Conservation (phyloP, 495 filamentous ascomycete genomes). For the Aspergillus sparsus region DNA sequence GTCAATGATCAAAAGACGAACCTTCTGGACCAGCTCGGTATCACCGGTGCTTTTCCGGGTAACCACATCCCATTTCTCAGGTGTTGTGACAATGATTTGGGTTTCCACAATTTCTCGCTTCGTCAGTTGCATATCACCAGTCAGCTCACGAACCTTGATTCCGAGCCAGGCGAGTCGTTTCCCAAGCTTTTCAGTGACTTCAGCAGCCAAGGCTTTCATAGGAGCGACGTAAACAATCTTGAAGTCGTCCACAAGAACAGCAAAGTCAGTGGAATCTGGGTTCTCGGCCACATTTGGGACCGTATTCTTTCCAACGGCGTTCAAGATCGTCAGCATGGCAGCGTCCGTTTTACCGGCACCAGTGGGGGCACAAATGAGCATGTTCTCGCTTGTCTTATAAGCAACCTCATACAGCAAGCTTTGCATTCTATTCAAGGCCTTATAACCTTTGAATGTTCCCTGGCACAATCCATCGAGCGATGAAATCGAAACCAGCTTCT, state of each 20-base stretch:
- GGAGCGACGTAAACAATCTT: conserved; percentile 98
- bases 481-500: conserved; percentile 73
- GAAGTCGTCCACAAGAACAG: conserved; percentile 80
- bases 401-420: conserved; percentile 94
- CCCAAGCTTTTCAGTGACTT: conserved; percentile 94
- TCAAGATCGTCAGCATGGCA: conserved; percentile 93
- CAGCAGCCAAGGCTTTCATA: conserved; percentile 96
- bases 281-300: conserved; percentile 74
- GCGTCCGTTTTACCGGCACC: conserved; percentile 99
- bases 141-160: conserved; percentile 85
- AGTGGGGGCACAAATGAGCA: conserved; percentile 97
- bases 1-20: conserved; percentile 94
- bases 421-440: conserved; percentile 94
- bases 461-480: conserved; percentile 88
- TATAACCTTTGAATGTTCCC: conserved; percentile 93
- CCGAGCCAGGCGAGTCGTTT: conserved; percentile 92
- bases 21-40: conserved; percentile 96
- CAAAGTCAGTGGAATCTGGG: conserved; percentile 72
- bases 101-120: conserved; percentile 94
- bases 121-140: conserved; percentile 97
- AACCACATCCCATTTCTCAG: conserved; percentile 99
- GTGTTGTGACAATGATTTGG: conserved; percentile 97
- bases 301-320: conserved; percentile 82
- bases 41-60: conserved; percentile 96
- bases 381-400: conserved; percentile 94